phyloP scores from a whole-genome alignment of 805 yeast genomes.

The Lachancea waltii region DNA sequence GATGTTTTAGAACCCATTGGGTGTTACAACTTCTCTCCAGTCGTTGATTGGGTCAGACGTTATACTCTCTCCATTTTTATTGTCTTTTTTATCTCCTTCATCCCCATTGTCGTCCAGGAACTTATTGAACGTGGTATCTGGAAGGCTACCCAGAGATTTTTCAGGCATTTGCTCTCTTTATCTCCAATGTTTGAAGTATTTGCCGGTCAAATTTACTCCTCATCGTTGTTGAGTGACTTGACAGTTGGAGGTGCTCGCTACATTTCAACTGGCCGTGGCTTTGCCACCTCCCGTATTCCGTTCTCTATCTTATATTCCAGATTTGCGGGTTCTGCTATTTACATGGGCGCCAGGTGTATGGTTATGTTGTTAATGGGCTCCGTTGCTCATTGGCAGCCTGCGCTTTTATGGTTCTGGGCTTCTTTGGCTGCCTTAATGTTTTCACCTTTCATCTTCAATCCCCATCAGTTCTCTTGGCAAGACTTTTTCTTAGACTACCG shows the following conservation, averaged over 20 bases:
- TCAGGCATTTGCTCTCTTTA: constrained; percentile 70
- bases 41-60: constrained; percentile 82
- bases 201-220: constrained; percentile 88
- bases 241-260: constrained; percentile 90
- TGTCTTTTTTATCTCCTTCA: constrained; percentile 86
- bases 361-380: constrained; percentile 70
- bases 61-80: constrained; percentile 86
- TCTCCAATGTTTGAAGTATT: constrained; percentile 93
- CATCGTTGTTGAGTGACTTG: constrained; percentile 65
- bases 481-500: constrained; percentile 96
- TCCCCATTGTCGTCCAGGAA: constrained; percentile 84
- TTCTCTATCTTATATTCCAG: constrained; percentile 68
- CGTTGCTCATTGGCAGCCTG: constrained; percentile 73
- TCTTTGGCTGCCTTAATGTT: constrained; percentile 79
- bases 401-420: constrained; percentile 93
- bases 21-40: constrained; percentile 80
- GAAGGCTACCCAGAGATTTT: constrained; percentile 63
- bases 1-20: constrained; percentile 73
- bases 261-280: constrained; percentile 89
- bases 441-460: constrained; percentile 93
- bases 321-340: constrained; percentile 70
- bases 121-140: constrained; percentile 76
- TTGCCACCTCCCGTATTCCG: constrained; percentile 76
- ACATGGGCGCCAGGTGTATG: constrained; percentile 65
- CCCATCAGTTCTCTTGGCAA: constrained; percentile 95